phyloP scores from a whole-genome alignment of 495 filamentous ascomycete genomes.

The Aspergillus olivimuriae region DNA sequence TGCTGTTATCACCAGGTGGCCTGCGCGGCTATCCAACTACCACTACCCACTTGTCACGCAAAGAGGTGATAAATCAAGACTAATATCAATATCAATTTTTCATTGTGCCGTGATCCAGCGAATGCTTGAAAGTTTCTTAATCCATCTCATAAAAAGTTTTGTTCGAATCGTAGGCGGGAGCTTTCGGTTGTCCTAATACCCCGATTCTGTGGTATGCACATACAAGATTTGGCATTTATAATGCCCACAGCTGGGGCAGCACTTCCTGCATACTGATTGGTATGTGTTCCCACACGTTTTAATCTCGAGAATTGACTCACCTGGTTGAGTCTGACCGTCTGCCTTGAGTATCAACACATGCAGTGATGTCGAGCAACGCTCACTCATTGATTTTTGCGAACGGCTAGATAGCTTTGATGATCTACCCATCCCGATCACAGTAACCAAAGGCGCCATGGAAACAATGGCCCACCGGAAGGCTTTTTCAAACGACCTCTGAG shows the following conservation, averaged over 20 bases:
- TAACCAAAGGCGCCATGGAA: slow-evolving; percentile 48
- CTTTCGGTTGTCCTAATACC: no score
- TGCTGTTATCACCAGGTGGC: no score
- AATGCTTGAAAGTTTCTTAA: no score
- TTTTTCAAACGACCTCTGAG: slow-evolving; percentile 42
- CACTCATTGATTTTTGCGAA: slow-evolving; percentile 25
- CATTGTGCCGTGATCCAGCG: no score
- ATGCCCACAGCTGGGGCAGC: slow-evolving; percentile 49
- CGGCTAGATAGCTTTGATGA: slow-evolving; percentile 27
- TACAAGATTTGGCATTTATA: slow-evolving; percentile 43
- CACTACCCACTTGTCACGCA: no score
- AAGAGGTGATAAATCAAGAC: no score
- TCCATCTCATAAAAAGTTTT: no score
- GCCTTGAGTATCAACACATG: slow-evolving; percentile 24
- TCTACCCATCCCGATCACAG: slow-evolving; percentile 37
- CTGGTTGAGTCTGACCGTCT: slow-evolving; percentile 27
- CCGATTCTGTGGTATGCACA: no score
- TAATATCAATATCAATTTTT: no score
- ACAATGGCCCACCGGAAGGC: slow-evolving; percentile 30
- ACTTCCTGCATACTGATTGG: no score
- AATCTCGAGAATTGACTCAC: slow-evolving; percentile 39
- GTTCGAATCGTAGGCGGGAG: no score
- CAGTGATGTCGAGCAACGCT: slow-evolving; percentile 16
- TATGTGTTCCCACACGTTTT: slow-evolving; percentile 39
- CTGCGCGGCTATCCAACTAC: no score